Evolutionary conservation across 805 yeast species (phyloP), one percentile per base, ranked within the genome.

Genomic region (Clavispora vitiphila): DNA sequence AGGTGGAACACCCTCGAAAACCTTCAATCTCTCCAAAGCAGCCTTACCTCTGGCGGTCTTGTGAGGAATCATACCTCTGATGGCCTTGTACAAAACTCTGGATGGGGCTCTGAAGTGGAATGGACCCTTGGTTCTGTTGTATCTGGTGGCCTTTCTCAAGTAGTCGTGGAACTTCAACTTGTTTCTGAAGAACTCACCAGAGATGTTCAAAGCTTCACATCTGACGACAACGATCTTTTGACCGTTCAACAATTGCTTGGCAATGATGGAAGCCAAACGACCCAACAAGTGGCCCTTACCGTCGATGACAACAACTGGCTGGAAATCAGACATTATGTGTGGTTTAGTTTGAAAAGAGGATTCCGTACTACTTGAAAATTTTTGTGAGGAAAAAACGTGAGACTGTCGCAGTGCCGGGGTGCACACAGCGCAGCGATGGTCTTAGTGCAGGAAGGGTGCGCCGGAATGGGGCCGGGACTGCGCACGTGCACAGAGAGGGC

Each of bases 61-160:
- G 90, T 93, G 98, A 72, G 96, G 79, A 67, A 93, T 78, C 99
- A 93, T 93, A 79, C 99, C 99, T 73, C 96, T 86, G 72, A 93
- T 76, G 68, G 99, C 97, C 86, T 93, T 93, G 95, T 90, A 90
- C 78, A 93, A 89, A 77, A 93, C 91, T 80, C 98, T 89, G 55
- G 98, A 90, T 75, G 99, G 99, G 55, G 99, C 99, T 79, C 98
- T 93, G 96, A 93, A 93, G 76, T 93, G 99, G 97, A 91, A 93
- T 69, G 98, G 98, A 80, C 99, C 99, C 74, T 89, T 85, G 67
- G 81, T 84, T 80, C 89, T 89, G 96, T 93, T 93, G 90, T 74
- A 93, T 79, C 96, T 86, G 71, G 99, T 90, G 65, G 95, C 86
- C 84, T 93, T 93, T 84, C 99, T 90, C 77, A 93, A 85, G 89